A percentile compares a stretch with the other conserved stretches of the same genome.
phyloP scores from a whole-genome alignment of 1,139 yeast species.

The Yamadazyma atmosphaerica region DNA sequence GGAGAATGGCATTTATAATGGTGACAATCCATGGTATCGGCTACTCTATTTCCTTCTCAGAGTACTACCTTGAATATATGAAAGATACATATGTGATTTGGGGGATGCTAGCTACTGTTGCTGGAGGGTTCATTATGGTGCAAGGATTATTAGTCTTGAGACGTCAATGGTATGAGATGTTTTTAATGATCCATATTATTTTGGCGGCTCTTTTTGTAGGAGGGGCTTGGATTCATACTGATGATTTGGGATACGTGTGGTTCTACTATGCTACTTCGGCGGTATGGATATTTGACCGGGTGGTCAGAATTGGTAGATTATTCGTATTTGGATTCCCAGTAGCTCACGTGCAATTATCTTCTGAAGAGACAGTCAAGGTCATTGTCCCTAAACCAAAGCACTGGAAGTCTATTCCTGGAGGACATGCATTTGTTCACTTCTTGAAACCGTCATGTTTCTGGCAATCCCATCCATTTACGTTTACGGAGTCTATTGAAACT shows the following conservation, averaged over 20 bases:
- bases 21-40: slow-evolving; percentile 41
- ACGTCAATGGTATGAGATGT: slow-evolving; percentile 44
- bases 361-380: slow-evolving; percentile 42
- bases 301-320: slow-evolving; percentile 35
- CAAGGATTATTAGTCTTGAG: slow-evolving; percentile 43
- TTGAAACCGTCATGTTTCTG: slow-evolving; percentile 35
- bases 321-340: slow-evolving; percentile 39
- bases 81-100: slow-evolving; percentile 24
- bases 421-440: slow-evolving; percentile 53
- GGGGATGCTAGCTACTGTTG: slow-evolving; percentile 31
- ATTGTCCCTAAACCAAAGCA: slow-evolving; percentile 39
- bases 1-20: slow-evolving; percentile 30
- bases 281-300: slow-evolving; percentile 46
- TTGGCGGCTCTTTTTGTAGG: slow-evolving; percentile 42
- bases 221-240: slow-evolving; percentile 46
- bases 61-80: slow-evolving; percentile 17
- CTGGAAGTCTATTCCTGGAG: slow-evolving; percentile 49
- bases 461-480: slow-evolving; percentile 49
- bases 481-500: slow-evolving; percentile 24
- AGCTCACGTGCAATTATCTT: slow-evolving; percentile 32
- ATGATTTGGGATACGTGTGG: slow-evolving; percentile 38
- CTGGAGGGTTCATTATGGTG: slow-evolving; percentile 30
- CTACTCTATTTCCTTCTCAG: slow-evolving; percentile 24
- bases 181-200: slow-evolving; percentile 39
- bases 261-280: slow-evolving; percentile 41